A percentile compares a stretch with the other conserved stretches of the same genome.
phyloP scores from a whole-genome alignment of 306 rosid species.

The Bauhinia variegata region DNA sequence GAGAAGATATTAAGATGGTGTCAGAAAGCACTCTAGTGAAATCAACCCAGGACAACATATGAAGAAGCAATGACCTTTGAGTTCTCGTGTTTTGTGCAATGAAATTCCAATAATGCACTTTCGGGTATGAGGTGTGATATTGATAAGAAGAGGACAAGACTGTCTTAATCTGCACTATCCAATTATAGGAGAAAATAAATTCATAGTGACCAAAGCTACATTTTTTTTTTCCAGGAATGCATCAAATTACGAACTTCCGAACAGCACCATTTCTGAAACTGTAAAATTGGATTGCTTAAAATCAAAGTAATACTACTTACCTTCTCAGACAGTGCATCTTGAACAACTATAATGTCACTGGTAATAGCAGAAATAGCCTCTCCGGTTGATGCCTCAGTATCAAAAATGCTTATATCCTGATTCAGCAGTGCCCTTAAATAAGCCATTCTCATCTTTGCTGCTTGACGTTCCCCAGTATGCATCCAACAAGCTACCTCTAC shows the following conservation, averaged over 20 bases:
- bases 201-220: no score
- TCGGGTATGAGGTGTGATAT: neutral
- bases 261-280: neutral
- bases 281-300: neutral
- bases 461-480: constrained; percentile 94
- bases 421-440: constrained; percentile 82
- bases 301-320: constrained; percentile 36
- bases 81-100: no score
- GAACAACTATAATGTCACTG: constrained; percentile 82
- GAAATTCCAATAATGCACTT: no score
- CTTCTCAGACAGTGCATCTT: constrained; percentile 95
- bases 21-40: constrained; percentile 27
- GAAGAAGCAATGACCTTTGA: neutral
- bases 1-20: constrained; percentile 6
- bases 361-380: constrained; percentile 90
- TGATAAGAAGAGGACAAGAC: neutral
- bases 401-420: constrained; percentile 91
- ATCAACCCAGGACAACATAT: neutral
- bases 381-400: constrained; percentile 90
- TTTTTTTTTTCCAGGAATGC: neutral
- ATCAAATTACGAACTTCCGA: neutral
- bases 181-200: no score
- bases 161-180: neutral
- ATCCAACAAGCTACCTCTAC: constrained; percentile 99
- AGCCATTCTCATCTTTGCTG: constrained; percentile 97